phyloP scores from a whole-genome alignment of 2,329 filamentous ascomycete species.

The Podosphaera xanthii region DNA sequence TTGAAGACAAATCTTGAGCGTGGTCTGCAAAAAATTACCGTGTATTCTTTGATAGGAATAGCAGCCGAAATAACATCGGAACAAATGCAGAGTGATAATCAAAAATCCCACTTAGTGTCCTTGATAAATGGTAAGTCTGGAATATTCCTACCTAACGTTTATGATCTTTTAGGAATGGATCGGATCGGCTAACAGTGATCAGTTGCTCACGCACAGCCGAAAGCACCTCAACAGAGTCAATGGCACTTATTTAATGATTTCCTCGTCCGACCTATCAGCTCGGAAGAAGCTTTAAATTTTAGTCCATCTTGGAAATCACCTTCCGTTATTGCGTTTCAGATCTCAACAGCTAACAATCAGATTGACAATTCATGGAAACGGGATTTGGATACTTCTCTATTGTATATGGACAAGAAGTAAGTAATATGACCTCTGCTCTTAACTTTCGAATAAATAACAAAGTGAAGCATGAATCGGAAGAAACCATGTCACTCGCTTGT shows the following conservation, averaged over 20 bases:
- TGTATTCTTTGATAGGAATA: slow-evolving; percentile 80
- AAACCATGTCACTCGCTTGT: slow-evolving; percentile 39
- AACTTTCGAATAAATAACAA: not conserved
- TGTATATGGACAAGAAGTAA: slow-evolving; percentile 49
- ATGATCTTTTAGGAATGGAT: no score
- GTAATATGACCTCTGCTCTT: slow-evolving; percentile 11
- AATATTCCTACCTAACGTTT: not conserved
- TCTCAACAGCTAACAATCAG: slow-evolving; percentile 56
- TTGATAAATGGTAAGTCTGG: slow-evolving; percentile 52
- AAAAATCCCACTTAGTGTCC: slow-evolving; percentile 77
- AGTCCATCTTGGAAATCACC: slow-evolving; percentile 84
- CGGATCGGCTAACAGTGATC: not conserved
- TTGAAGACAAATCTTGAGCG: slow-evolving; percentile 58
- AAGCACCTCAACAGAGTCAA: slow-evolving; percentile 36
- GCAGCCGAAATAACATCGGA: slow-evolving; percentile 76
- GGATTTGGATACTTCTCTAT: slow-evolving; percentile 57
- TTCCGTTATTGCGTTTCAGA: slow-evolving; percentile 67
- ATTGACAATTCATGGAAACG: slow-evolving; percentile 76
- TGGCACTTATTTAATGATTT: slow-evolving; percentile 99
- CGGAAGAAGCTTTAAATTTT: slow-evolving; percentile 72
- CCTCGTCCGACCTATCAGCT: slow-evolving; percentile 56
- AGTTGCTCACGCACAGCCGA: slow-evolving; percentile 44
- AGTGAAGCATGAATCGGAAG: slow-evolving; percentile 7
- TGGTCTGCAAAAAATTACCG: slow-evolving; percentile 56
- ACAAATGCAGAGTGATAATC: slow-evolving; percentile 28